Conservation (phyloP, 768 basidiomycete species). For the Arthromyces matolae region DNA sequence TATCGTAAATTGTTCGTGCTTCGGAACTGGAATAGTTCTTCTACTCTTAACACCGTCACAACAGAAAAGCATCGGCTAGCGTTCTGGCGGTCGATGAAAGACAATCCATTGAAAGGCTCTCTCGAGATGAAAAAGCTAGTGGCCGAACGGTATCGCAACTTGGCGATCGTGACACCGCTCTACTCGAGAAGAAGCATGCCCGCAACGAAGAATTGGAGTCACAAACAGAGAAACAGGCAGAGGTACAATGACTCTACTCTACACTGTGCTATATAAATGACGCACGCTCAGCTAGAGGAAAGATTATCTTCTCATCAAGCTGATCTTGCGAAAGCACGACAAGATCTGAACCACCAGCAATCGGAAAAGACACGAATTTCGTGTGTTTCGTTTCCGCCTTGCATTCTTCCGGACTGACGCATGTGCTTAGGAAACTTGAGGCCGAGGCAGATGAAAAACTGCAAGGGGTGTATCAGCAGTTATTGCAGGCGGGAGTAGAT, state of each 20-base stretch:
- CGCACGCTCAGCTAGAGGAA: constrained; percentile 50
- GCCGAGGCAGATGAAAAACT: constrained; percentile 92
- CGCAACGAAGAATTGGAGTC: constrained; percentile 50
- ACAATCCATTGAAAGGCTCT: constrained; percentile 75
- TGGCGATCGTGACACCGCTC: constrained; percentile 64
- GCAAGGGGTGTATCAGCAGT: constrained; percentile 71
- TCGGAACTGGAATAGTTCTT: background rate
- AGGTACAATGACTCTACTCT: constrained; percentile 38
- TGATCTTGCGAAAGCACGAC: constrained; percentile 63
- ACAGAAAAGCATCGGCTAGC: constrained; percentile 76
- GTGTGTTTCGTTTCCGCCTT: constrained; percentile 40
- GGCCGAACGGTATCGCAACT: constrained; percentile 60
- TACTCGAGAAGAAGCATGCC: constrained; percentile 54
- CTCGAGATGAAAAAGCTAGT: constrained; percentile 78
- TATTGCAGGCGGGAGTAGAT: constrained; percentile 89
- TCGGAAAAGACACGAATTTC: constrained; percentile 77
- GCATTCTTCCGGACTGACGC: too few relatives aligned
- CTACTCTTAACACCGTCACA: background rate
- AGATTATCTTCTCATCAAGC: constrained; percentile 53
- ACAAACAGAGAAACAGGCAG: constrained; percentile 50
- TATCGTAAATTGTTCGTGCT: constrained; percentile 72
- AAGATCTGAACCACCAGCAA: constrained; percentile 81
- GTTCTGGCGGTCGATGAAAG: constrained; percentile 83
- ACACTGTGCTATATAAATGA: background rate
- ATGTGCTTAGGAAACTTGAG: constrained; percentile 89